Evolutionary conservation across 2,329 filamentous ascomycete genomes (phyloP).

Genomic region (Alternaria tenuissima): DNA sequence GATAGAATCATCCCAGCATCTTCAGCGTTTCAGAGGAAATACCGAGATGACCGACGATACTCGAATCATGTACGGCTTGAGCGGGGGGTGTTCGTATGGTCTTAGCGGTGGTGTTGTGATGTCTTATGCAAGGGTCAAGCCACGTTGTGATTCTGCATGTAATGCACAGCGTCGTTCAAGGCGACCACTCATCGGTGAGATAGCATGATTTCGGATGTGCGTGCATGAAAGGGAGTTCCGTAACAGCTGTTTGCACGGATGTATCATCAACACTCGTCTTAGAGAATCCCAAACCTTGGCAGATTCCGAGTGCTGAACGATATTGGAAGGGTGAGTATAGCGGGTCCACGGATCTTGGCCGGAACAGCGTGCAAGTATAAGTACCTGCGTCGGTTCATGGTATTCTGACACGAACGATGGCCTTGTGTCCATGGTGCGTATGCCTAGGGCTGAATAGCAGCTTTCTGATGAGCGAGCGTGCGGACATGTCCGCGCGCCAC

Average conservation of each 20-base stretch:
- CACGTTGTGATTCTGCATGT: neutral
- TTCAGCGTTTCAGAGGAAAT: neutral
- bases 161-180: neutral
- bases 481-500: constrained; percentile 1
- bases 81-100: neutral
- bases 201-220: neutral
- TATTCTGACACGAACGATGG: neutral
- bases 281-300: neutral
- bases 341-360: neutral
- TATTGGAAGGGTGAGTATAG: neutral
- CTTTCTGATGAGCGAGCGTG: neutral
- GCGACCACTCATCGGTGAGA: neutral
- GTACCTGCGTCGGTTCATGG: neutral
- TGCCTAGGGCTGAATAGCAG: neutral
- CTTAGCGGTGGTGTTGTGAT: neutral
- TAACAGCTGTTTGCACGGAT: neutral
- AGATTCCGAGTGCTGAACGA: neutral
- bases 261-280: neutral
- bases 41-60: neutral
- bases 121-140: constrained; percentile 16
- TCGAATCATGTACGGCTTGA: neutral
- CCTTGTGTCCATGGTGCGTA: neutral
- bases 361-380: neutral
- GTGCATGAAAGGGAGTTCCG: neutral
- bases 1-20: neutral